These are phyloP conservation scores for Boletus eberwhitei DNA, from an alignment of 768 basidiomycete species.

Conservation along the genomic window DNA sequence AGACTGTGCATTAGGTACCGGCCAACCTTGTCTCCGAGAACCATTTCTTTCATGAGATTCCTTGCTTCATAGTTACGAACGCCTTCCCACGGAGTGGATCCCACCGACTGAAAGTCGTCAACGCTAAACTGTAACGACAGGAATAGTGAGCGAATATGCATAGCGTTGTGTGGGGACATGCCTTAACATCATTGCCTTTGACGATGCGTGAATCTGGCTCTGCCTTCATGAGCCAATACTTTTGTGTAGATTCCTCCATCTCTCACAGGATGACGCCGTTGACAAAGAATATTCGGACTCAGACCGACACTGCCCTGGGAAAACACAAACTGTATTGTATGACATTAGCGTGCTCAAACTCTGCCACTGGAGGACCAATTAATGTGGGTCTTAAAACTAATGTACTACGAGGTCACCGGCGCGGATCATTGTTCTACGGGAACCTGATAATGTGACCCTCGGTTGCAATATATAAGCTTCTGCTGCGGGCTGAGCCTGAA, in stretches of 20 bases:
- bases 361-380: no score
- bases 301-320: background rate
- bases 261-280: no score
- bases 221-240: conserved; percentile 77
- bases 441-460: background rate
- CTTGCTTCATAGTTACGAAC: conserved; percentile 81
- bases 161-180: conserved; percentile 15
- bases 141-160: background rate
- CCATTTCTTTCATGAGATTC: conserved; percentile 83
- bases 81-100: conserved; percentile 82
- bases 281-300: background rate
- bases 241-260: conserved; percentile 15
- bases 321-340: background rate
- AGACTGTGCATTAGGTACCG: background rate
- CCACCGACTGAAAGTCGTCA: conserved; percentile 74
- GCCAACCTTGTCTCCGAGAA: conserved; percentile 64
- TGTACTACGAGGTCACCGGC: no score
- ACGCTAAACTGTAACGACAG: conserved; percentile 65
- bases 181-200: conserved; percentile 87
- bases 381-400: no score
- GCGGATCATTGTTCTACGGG: background rate
- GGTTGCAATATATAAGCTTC: background rate
- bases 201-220: conserved; percentile 82
- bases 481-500: conserved; percentile 2
- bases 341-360: no score